Evolutionary conservation across 441 rosid genomes (phyloP), one percentile per base, ranked within the genome.

Genomic region (Pelargonium australe): DNA sequence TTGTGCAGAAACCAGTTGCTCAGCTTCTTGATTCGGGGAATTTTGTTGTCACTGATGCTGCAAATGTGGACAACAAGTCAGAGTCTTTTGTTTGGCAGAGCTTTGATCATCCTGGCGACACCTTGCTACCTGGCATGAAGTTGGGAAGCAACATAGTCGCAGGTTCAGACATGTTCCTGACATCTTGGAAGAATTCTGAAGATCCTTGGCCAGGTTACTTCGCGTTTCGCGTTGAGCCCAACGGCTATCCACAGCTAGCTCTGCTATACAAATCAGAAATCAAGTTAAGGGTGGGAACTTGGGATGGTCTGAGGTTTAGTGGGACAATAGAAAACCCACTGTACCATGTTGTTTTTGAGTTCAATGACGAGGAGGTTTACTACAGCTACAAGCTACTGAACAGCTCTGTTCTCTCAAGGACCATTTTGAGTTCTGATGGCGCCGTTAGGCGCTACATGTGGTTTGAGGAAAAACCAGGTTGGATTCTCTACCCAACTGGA

Each of bases 231-330:
- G 61, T 83, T 7, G 82, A 81, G 1, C 67, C 81, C 1, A 23
- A 25, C 5, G 83, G 84, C 0, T 62, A 74, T 4, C 83, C 85
- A 2, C 78, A 85, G 65, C 68, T 83, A 0, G 70, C 25, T 47
- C 72, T 83, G 14, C 34, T 28, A 43, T 68, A 64, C 17, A 72
- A 63, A 7, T 70, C 70, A 1, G 63, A 5, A 3, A 66, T 70
- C 1, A 44, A 37, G 58, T 80, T 75, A 58, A 73, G 85, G 13
- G 28, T 64, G 5, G 81, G 78, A 12, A 71, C 76, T 1, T 75
- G 78, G 81, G 60, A 72, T 47, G 74, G 78, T 4, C 23, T 69
- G 8, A 45, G 71, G 63, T 78, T 72, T 51, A 75, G 76, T 49
- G 81, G 81, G 17, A 67, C 63, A 66, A 67, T 70, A 16, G 66